Base-by-base conservation (phyloP, 169 alveolate species). In the Cryptosporidium meleagridis region DNA sequence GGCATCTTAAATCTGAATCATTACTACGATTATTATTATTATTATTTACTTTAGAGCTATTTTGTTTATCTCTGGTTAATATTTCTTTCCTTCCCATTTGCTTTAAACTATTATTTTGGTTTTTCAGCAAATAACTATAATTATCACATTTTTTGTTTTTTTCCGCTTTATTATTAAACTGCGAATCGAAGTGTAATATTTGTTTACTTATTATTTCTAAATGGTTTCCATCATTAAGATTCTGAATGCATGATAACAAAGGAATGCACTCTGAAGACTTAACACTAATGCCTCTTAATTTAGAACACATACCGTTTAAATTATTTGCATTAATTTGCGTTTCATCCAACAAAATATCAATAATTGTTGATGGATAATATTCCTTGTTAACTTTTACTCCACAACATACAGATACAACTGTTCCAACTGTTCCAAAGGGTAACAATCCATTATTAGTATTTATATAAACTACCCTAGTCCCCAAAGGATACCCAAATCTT, bases 391-490 rank as follows among this genome's bases (percentile, higher is more conserved):
- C 51, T 29, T 31, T 72, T 16, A 72, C 62, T 9, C 85, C 85
- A 33, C 16, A 44, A 52, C n/a, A 52, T 16, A 53, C 69, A 26
- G 85, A 45, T 10, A 72, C 51, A 72, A 72, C 69, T 8, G 70
- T 72, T 29, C 85, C 85, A 1, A 31, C 18, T 51, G 85, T 51
- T 48, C 85, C 85, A 72, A 72, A 72, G n/a, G 85, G 85, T 6
- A 72, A 4, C 21, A 51, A 16, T 35, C 85, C 85, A 26, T 44
- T 16, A 51, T 44, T 72, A 0, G 59, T 26, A 2, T 53, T 45
- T 10, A 23, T 72, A 52, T 72, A 72, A 48, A 72, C 35, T 6
- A 72, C 52, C 31, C 85, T 72, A 29, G 69, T 23, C 26, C 85
- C 85, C 52, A 72, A 52, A 26, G 85, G 67, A 14, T 41, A 53